Percentiles rank a stretch among this genome's conserved stretches.
phyloP scores from a whole-genome alignment of 1,284 basidiomycete species.

The Marasmius oreades region DNA sequence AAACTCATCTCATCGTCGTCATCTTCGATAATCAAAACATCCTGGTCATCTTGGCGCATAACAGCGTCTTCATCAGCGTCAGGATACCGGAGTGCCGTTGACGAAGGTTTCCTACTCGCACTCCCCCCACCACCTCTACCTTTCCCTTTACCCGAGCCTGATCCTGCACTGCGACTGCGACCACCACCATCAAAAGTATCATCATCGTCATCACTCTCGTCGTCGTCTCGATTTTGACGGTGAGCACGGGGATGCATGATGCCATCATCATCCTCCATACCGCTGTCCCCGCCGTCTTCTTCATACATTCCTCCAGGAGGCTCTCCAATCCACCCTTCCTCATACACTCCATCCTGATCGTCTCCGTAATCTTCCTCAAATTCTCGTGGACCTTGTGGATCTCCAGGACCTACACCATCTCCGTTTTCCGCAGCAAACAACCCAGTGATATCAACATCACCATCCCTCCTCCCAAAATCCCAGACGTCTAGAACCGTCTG shows the following conservation, averaged over 20 bases:
- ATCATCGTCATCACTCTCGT: neutral
- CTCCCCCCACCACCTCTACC: neutral
- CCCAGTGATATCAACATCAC: slow-evolving; percentile 16
- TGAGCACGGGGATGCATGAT: neutral
- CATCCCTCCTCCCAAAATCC: slow-evolving; percentile 73
- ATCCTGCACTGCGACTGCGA: neutral
- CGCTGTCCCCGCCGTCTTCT: slow-evolving; percentile 46
- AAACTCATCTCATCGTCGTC: neutral
- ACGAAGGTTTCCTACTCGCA: neutral
- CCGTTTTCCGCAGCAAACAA: neutral
- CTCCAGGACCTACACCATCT: neutral
- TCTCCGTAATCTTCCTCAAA: neutral
- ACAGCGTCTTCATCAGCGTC: neutral
- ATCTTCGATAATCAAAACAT: neutral
- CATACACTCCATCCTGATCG: slow-evolving; percentile 13
- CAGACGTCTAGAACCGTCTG: slow-evolving; percentile 81
- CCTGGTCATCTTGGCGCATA: neutral
- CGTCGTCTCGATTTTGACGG: neutral
- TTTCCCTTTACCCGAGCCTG: neutral
- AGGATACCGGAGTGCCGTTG: neutral
- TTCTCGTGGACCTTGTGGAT: neutral
- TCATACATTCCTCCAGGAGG: slow-evolving; percentile 48
- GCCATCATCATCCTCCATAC: slow-evolving; percentile 33
- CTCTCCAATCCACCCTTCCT: slow-evolving; percentile 55
- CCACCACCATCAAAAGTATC: neutral